phyloP scores from a whole-genome alignment of 305 asterid genomes.

The Fraxinus dipetala region DNA sequence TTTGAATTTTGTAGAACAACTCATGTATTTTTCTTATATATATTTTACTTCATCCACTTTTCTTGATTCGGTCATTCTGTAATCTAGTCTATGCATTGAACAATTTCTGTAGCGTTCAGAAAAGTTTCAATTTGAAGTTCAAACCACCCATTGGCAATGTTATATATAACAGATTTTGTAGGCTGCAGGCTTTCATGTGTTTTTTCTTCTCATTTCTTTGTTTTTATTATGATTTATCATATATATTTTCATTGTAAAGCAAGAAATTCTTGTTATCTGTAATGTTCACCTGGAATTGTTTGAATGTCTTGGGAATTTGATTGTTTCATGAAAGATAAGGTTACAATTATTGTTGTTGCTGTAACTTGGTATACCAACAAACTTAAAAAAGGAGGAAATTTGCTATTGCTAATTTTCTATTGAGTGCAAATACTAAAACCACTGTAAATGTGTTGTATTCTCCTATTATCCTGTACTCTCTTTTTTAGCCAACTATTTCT shows the following conservation, averaged over 20 bases:
- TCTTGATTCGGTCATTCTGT: neutral
- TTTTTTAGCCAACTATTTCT: neutral
- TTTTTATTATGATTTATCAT: neutral
- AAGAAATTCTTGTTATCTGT: neutral
- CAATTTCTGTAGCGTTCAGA: neutral
- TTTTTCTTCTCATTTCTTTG: neutral
- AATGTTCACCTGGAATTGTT: neutral
- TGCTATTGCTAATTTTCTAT: neutral
- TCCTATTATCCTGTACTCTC: neutral
- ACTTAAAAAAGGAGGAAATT: too few relatives aligned
- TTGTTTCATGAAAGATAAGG: neutral
- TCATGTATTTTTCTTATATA: neutral
- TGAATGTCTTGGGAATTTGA: neutral
- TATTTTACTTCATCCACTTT: neutral
- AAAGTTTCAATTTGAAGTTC: neutral
- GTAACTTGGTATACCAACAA: neutral
- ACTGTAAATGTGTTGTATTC: neutral
- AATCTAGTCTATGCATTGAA: neutral
- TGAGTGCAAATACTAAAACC: neutral
- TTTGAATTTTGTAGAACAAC: neutral
- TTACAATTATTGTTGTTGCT: neutral
- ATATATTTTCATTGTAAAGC: neutral
- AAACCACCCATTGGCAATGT: neutral
- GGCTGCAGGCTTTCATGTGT: neutral
- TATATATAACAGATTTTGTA: neutral